Conservation (phyloP, 1,284 basidiomycete species). For the Malassezia sp. region DNA sequence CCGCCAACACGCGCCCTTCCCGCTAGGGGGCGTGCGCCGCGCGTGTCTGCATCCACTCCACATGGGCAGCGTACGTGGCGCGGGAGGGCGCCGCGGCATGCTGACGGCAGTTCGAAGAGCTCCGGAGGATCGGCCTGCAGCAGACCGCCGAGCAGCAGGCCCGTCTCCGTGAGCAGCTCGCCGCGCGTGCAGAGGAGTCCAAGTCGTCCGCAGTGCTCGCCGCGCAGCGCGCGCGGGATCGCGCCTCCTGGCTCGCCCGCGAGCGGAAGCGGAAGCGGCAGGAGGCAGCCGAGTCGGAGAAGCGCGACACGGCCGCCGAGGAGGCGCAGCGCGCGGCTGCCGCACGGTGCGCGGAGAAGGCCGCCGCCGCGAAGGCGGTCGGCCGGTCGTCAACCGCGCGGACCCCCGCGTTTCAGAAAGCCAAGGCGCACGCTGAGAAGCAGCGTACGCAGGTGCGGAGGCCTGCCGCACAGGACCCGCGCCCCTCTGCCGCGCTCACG, state of each 20-base stretch:
- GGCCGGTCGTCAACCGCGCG: background rate
- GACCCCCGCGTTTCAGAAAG: constrained; percentile 10
- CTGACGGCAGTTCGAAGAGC: constrained; percentile 8
- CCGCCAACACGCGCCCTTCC: too few species aligned
- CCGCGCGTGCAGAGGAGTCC: constrained; percentile 3
- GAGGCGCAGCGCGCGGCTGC: constrained; percentile 2
- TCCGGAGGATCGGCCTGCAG: constrained; percentile 8
- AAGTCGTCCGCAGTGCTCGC: too few species aligned
- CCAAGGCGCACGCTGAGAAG: constrained; percentile 2
- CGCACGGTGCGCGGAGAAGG: background rate
- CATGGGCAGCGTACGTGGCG: too few species aligned
- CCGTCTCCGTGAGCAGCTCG: background rate
- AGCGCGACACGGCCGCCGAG: background rate
- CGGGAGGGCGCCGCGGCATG: too few species aligned
- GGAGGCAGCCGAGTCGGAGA: background rate
- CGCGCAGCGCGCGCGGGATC: constrained; percentile 1
- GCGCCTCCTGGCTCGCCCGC: constrained; percentile 6
- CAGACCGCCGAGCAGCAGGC: constrained; percentile 4
- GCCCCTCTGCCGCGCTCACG: constrained; percentile 8
- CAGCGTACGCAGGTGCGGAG: constrained; percentile 4
- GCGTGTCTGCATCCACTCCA: too few species aligned
- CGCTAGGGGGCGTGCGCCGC: too few species aligned
- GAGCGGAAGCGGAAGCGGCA: background rate
- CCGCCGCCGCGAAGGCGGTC: constrained; percentile 1
- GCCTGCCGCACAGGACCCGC: background rate